Evolutionary conservation across 192 early-diverging fungal genomes (phyloP).

Genomic region (Coemansia sp.): DNA sequence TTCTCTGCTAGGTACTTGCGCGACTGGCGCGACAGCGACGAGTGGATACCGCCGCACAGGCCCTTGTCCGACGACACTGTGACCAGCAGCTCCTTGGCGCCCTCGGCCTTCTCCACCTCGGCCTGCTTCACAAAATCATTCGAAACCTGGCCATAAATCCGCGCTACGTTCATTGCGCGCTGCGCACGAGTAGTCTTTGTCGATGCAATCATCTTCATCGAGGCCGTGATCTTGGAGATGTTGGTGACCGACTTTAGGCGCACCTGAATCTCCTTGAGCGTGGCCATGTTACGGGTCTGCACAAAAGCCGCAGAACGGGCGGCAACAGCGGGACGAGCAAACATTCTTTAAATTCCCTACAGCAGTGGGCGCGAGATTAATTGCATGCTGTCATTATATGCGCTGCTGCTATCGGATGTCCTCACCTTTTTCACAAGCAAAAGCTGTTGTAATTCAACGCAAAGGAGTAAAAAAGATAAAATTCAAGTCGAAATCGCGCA

Average conservation of each 20-base stretch:
- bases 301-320: slow-evolving; percentile 36
- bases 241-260: slow-evolving; percentile 95
- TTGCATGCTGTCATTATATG: no score
- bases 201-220: slow-evolving; percentile 99
- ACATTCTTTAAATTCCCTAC: slow-evolving; percentile 18
- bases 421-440: not conserved
- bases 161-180: slow-evolving; percentile 84
- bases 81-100: slow-evolving; percentile 69
- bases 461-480: no score
- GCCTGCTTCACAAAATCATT: slow-evolving; percentile 57
- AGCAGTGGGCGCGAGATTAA: no score
- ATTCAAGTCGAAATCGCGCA: no score
- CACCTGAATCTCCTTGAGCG: slow-evolving; percentile 89
- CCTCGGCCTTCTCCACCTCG: slow-evolving; percentile 65
- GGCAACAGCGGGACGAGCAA: slow-evolving; percentile 46
- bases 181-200: slow-evolving; percentile 91
- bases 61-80: slow-evolving; percentile 94
- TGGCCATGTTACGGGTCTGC: slow-evolving; percentile 91
- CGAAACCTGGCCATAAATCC: slow-evolving; percentile 61
- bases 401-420: not conserved
- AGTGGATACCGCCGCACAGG: slow-evolving; percentile 99
- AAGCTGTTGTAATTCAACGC: no score
- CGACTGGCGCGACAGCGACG: slow-evolving; percentile 81
- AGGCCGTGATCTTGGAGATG: slow-evolving; percentile 99
- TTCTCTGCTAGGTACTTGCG: slow-evolving; percentile 62